These are phyloP conservation scores for Euphorbia corollata DNA, from an alignment of 441 rosid genomes.

Conservation along the genomic window DNA sequence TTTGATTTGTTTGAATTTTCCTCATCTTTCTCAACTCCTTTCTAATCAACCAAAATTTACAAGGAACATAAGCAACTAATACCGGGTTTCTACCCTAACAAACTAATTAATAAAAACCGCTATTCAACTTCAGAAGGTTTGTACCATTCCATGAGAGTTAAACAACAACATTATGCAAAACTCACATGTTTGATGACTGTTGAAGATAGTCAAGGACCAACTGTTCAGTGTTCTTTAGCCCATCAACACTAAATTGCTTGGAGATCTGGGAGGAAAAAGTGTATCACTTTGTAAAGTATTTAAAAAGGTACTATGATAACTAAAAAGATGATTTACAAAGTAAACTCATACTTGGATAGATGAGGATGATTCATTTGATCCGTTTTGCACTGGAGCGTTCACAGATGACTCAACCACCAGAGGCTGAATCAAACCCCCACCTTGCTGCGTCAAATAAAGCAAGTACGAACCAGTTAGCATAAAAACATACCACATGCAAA, in stretches of 20 bases:
- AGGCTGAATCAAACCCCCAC: conserved; percentile 31
- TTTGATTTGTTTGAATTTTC: no score
- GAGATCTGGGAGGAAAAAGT: conserved; percentile 27
- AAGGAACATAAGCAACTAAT: neutral
- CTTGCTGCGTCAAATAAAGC: conserved; percentile 28
- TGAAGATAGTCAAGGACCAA: conserved; percentile 67
- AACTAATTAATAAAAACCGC: neutral
- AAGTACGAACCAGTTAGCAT: conserved; percentile 16
- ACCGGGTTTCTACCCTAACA: neutral
- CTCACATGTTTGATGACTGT: conserved; percentile 69
- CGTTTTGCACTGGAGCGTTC: conserved; percentile 30
- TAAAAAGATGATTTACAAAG: neutral
- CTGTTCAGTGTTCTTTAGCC: conserved; percentile 66
- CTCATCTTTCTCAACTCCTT: no score
- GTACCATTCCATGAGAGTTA: conserved; percentile 1
- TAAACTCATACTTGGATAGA: conserved; percentile 38
- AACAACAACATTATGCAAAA: conserved; percentile 11
- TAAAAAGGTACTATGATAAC: neutral
- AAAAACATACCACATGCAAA: neutral
- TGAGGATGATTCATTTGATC: conserved; percentile 34
- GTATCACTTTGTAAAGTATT: conserved; percentile 11
- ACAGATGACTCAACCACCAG: conserved; percentile 30
- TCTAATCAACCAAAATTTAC: neutral
- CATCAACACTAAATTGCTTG: conserved; percentile 42
- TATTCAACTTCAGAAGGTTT: neutral